phyloP scores from a whole-genome alignment of 306 rosid species.

The Luffa acutangula region DNA sequence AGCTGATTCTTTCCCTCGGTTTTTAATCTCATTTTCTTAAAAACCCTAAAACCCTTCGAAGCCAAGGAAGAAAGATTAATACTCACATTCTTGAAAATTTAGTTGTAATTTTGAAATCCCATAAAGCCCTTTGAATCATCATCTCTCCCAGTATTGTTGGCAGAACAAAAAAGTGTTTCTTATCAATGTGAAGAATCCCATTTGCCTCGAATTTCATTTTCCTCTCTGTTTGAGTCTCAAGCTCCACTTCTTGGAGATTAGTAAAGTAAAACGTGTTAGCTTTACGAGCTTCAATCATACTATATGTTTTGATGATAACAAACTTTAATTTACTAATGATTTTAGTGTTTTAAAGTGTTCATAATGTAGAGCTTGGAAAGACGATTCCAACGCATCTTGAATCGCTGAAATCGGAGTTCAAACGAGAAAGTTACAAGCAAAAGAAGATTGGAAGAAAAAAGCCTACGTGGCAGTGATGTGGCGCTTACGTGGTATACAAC shows the following conservation, averaged over 20 bases:
- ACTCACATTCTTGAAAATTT: background rate
- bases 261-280: background rate
- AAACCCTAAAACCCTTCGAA: slow-evolving; percentile 3
- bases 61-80: background rate
- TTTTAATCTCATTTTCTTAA: background rate
- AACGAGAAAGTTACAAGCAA: too few relatives aligned
- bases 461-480: too few relatives aligned
- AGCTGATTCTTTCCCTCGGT: slow-evolving; percentile 4
- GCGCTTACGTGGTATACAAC: too few relatives aligned
- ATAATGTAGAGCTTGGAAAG: too few relatives aligned
- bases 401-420: too few relatives aligned
- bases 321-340: too few relatives aligned
- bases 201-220: background rate
- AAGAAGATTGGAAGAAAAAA: too few relatives aligned
- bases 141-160: background rate
- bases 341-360: too few relatives aligned
- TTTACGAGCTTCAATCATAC: too few relatives aligned
- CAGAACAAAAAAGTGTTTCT: background rate
- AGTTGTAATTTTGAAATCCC: background rate
- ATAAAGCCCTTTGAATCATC: background rate
- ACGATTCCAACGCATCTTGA: too few relatives aligned
- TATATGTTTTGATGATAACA: too few relatives aligned
- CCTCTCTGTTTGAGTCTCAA: background rate
- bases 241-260: background rate
- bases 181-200: background rate